Base-by-base conservation (phyloP, 2,329 filamentous ascomycete species). In the Setomelanomma holmii region DNA sequence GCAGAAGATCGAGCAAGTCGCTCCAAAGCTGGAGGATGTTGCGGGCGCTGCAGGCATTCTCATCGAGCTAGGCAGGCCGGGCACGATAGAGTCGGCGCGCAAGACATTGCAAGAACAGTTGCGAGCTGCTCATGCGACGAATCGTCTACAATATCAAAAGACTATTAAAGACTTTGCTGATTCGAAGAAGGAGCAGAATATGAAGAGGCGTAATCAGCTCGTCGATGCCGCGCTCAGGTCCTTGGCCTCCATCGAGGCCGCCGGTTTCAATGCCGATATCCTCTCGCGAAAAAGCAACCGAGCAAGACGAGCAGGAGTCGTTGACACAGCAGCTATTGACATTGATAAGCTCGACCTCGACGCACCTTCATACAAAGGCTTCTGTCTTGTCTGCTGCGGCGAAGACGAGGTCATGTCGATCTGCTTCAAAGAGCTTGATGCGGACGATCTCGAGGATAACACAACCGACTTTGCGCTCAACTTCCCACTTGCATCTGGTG, bases 391-490 rank as follows among this genome's bases (percentile, higher is more conserved):
- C 14, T 74, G 70, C 51, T 72, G 67, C 45, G 69, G 68, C 23
- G 66, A 73, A 5, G 50, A 72, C 3, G 65, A 72, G 45, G 51
- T 72, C 43, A 71, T 73, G 70, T 68, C 66, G 1, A 66, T 74
- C 33, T 70, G 63, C 17, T 52, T 74, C 35, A 73, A 73, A 45
- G 48, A 58, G 11, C 51, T 63, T 2, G 58, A 65, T 8, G 21
- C 55, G 3, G 60, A 57, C 5, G 54, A 66, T n/a, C 47, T 19
- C 1, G 60, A 59, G 4, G 58, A 62, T 30, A 74, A 73, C 48
- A 73, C 71, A 4, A 64, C 56, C 14, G 66, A 73, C 49, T 73
- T 73, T 38, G 69, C 68, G 5, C 66, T 72, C 43, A 67, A 73
- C 45, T 72, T 71, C 24, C 69, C 70, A 4, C 63, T 72, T 5